A percentile compares a stretch with the other conserved stretches of the same genome.
phyloP scores from a whole-genome alignment of 306 rosid species.

The Leucaena leucocephala region DNA sequence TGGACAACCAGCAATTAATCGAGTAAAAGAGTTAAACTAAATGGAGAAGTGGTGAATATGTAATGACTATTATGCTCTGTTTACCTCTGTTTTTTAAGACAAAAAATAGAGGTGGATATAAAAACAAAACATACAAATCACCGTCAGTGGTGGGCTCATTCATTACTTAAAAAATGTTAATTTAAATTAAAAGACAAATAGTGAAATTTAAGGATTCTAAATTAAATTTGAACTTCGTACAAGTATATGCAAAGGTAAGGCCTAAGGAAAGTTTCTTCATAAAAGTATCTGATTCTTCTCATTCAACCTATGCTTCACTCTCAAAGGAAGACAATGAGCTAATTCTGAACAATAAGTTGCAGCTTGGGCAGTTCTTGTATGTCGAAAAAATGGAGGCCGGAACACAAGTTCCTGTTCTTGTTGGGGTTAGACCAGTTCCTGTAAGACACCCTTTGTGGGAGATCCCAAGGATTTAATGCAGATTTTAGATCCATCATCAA shows the following conservation, averaged over 20 bases:
- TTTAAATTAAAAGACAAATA: no score
- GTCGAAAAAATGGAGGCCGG: constrained; percentile 67
- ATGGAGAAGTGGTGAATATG: no score
- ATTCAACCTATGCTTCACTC: constrained; percentile 81
- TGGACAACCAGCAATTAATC: no score
- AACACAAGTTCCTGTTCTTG: constrained; percentile 79
- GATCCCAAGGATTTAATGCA: constrained; percentile 94
- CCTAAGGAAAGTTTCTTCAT: constrained; percentile 83
- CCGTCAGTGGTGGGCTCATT: no score
- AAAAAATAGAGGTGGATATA: no score
- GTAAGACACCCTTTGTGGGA: constrained; percentile 84
- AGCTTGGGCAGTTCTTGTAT: constrained; percentile 93
- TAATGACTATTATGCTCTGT: no score
- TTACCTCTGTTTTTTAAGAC: no score
- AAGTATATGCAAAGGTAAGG: constrained; percentile 44
- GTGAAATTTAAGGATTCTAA: no score
- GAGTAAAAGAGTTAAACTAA: no score
- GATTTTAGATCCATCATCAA: constrained; percentile 65
- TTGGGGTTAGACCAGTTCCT: constrained; percentile 71
- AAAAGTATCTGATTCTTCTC: constrained; percentile 92
- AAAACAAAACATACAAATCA: no score
- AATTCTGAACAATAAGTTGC: constrained; percentile 78
- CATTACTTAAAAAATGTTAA: no score
- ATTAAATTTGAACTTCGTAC: no score
- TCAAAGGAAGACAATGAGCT: constrained; percentile 82